A percentile compares a stretch with the other conserved stretches of the same genome.
These are phyloP conservation scores for Xylaria sp. DNA, from an alignment of 495 filamentous ascomycete species.

Conservation along the genomic window DNA sequence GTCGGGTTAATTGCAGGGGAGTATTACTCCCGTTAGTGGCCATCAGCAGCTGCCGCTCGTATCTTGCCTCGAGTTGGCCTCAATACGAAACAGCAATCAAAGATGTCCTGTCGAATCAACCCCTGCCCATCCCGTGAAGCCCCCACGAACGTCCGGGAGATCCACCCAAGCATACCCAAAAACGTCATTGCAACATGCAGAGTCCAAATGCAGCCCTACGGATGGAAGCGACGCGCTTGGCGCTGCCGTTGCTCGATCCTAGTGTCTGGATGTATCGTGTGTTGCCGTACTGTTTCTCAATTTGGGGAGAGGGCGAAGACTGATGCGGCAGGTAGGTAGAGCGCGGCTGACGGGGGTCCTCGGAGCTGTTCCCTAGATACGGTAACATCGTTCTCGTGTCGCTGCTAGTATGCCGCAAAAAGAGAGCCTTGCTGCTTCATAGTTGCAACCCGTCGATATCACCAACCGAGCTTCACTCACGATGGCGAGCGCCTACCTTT, in stretches of 20 bases:
- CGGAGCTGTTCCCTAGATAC: conserved; percentile 21
- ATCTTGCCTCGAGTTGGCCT: conserved; percentile 12
- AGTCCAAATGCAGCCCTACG: conserved; percentile 27
- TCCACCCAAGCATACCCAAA: conserved; percentile 20
- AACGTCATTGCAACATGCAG: conserved; percentile 26
- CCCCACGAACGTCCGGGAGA: conserved; percentile 24
- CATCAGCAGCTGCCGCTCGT: conserved; percentile 18
- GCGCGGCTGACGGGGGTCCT: conserved; percentile 24
- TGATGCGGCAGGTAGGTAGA: conserved; percentile 20
- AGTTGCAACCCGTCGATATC: conserved; percentile 20
- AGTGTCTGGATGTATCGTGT: conserved; percentile 9
- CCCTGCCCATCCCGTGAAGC: conserved; percentile 9
- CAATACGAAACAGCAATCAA: conserved; percentile 30
- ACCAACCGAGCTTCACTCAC: conserved; percentile 19
- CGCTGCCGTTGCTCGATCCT: conserved; percentile 4
- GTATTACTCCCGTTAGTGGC: background rate
- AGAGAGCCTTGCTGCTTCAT: conserved; percentile 15
- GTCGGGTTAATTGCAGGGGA: conserved; percentile 11
- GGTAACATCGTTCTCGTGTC: conserved; percentile 29
- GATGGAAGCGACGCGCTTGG: conserved; percentile 23
- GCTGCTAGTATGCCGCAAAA: conserved; percentile 24
- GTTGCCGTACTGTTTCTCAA: conserved; percentile 1
- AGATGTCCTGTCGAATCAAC: conserved; percentile 22
- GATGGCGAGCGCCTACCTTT: background rate
- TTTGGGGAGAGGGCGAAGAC: conserved; percentile 6